Base-by-base conservation (phyloP, 225 moss, liverwort and hornwort genomes). In the Sphagnum tenellum region DNA sequence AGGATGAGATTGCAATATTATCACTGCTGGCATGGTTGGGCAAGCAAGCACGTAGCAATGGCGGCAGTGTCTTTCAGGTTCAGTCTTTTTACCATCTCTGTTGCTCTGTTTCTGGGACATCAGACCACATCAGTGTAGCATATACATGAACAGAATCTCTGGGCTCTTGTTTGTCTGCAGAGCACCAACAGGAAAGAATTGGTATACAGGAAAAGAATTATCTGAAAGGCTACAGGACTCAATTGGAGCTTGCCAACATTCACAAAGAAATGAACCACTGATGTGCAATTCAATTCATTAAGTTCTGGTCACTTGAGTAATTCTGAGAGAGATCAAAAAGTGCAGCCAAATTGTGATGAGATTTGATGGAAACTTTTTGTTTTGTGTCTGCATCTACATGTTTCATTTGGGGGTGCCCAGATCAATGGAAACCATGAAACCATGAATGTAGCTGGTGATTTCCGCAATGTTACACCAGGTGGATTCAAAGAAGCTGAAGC, bases 61-160 rank as follows among this genome's bases (percentile, higher is more conserved):
- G 92, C 74, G 95, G 95, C 71, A 92, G 89, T 80, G 87, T 92
- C 69, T 89, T 96, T 81, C 95, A 96, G 95, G 92, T 96, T 77
- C 57, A 71, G 14, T 61, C 64, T 29, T 29, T 29, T 29, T 29
- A 29, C 29, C 64, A 50, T 47, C 49, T 47, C 49, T 48, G 9
- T 4, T 63, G 47, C 63, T 63, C 4, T 9, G 29, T 29, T 29
- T 29, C 29, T 29, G 29, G 29, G 29, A 29, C 29, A 29, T 29
- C 29, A 29, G 29, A 29, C 29, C 29, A 29, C 29, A 29, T 29
- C 29, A 29, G 29, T 29, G 1, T 29, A 29, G 29, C 29, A 29
- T 29, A 29, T 29, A 29, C 29, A 29, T 29, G 29, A 29, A 29
- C 29, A 29, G 29, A 29, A 29, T 1, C 29, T 29, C 29, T 29